Percentiles rank a stretch among this genome's conserved stretches.
Conservation (phyloP, 2,329 filamentous ascomycete genomes). For the Berkeleyomyces rouxiae region DNA sequence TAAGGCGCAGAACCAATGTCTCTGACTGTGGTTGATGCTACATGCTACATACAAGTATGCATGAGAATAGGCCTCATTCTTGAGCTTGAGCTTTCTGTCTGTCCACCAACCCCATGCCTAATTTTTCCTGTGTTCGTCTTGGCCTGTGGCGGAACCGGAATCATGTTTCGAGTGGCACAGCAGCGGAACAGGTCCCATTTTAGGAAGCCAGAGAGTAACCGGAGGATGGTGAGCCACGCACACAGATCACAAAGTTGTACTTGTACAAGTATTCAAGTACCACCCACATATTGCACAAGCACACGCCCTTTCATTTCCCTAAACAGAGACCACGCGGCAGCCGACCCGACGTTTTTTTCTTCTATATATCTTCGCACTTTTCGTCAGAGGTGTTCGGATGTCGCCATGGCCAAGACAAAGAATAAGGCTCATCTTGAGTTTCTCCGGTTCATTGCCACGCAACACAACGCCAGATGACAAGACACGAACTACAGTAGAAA, state of each 20-base stretch:
- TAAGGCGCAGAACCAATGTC: not conserved
- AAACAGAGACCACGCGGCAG: not conserved
- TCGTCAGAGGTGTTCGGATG: not conserved
- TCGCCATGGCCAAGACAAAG: not conserved
- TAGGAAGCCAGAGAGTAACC: not conserved
- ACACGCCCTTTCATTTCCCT: not conserved
- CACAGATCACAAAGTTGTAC: too few relatives aligned
- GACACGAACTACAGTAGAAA: not conserved
- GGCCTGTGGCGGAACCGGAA: not conserved
- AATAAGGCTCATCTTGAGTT: not conserved
- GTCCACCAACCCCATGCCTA: not conserved
- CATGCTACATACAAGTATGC: too few relatives aligned
- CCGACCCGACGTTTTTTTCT: not conserved
- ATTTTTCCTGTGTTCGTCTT: not conserved
- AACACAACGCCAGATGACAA: not conserved
- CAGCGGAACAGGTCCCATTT: slow-evolving; percentile 1
- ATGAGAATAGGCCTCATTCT: not conserved
- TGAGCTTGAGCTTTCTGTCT: not conserved
- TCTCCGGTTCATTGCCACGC: not conserved
- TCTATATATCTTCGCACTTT: not conserved
- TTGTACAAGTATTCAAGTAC: too few relatives aligned
- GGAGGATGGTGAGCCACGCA: too few relatives aligned
- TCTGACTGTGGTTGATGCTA: not conserved
- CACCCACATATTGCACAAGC: not conserved
- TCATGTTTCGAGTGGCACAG: not conserved